phyloP scores from a whole-genome alignment of 2,329 filamentous ascomycete species.

The Aspergillus sp. region DNA sequence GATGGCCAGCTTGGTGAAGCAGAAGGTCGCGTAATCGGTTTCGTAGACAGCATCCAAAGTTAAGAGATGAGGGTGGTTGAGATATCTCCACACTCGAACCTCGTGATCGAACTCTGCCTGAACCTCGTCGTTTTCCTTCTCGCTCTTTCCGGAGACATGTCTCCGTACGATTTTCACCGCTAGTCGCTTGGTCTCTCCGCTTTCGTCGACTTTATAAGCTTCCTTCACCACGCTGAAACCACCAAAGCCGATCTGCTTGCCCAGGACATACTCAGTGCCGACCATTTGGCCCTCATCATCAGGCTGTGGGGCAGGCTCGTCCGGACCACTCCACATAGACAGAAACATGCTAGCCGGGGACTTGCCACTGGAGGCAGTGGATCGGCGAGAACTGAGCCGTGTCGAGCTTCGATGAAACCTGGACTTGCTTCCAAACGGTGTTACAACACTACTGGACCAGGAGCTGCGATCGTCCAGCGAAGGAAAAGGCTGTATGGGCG shows the following conservation, averaged over 20 bases:
- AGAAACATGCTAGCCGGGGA: conserved; percentile 60
- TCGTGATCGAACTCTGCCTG: conserved; percentile 69
- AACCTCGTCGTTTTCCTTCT: conserved; percentile 62
- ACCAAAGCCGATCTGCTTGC: conserved; percentile 64
- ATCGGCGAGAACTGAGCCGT: conserved; percentile 45
- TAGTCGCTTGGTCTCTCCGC: conserved; percentile 50
- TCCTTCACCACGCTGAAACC: conserved; percentile 68
- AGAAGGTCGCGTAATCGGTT: conserved; percentile 67
- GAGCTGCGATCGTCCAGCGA: conserved; percentile 42
- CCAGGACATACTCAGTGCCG: conserved; percentile 65
- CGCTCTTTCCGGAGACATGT: conserved; percentile 53
- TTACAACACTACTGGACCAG: conserved; percentile 35
- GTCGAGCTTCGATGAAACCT: conserved; percentile 34
- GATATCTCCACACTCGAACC: conserved; percentile 65
- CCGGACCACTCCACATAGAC: conserved; percentile 50
- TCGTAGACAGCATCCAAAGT: conserved; percentile 64
- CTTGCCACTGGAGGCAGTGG: conserved; percentile 51
- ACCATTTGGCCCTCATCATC: conserved; percentile 69
- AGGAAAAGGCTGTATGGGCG: conserved; percentile 35
- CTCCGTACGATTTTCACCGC: conserved; percentile 70
- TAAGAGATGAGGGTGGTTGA: conserved; percentile 62
- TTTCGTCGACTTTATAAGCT: conserved; percentile 60
- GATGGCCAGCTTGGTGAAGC: conserved; percentile 63
- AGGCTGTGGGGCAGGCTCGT: conserved; percentile 48
- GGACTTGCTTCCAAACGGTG: conserved; percentile 36